Base-by-base conservation (phyloP, 2,329 filamentous ascomycete species). In the Scedosporium dehoogii region DNA sequence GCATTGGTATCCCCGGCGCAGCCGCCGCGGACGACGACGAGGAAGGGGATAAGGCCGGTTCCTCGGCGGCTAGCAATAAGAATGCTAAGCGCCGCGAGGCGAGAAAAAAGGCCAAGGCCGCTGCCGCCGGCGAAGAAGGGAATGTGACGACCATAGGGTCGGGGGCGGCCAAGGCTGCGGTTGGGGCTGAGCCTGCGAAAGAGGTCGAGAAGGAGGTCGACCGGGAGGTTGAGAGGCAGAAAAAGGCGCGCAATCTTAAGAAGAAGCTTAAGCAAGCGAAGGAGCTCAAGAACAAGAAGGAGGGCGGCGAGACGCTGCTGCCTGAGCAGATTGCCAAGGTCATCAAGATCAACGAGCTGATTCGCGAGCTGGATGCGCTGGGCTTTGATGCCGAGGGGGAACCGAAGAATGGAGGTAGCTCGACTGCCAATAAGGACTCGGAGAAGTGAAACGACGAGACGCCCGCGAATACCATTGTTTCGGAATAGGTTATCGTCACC, bases 321-420 rank as follows among this genome's bases (percentile, higher is more conserved):
- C 93, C 92, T 0, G 94, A 99, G 77, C 94, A 99, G 77, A 88
- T 97, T 66, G 92, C 93, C 68, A 99, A 99, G 78, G 91, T 99
- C 62, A 96, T 96, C 73, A 96, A 94, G 75, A 96, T 99, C 73
- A 91, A 91, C 66, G 94, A 99, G 77, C 82, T 99, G 59, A 87
- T 97, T 63, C 85, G 92, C 12, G 92, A 97, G 72, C 77, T 99
- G 62, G 90, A 96, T 69, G 82, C 84, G 2, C 79, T 99, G 29
- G 93, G 93, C 0, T 91, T 97, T 66, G 89, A 96, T 72, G 76
- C 84, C 1, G 89, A 96, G 9, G 91, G 88, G 2, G 89, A 92
- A 66, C 75, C 76, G 1, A 80, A 79, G 66, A 66, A 68, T 51
- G 14, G 59, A 2, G 65, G 66, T 23, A 63, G 62, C 3, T 2